phyloP scores from a whole-genome alignment of 2,329 filamentous ascomycete species.

The Trichoderma polysporum region DNA sequence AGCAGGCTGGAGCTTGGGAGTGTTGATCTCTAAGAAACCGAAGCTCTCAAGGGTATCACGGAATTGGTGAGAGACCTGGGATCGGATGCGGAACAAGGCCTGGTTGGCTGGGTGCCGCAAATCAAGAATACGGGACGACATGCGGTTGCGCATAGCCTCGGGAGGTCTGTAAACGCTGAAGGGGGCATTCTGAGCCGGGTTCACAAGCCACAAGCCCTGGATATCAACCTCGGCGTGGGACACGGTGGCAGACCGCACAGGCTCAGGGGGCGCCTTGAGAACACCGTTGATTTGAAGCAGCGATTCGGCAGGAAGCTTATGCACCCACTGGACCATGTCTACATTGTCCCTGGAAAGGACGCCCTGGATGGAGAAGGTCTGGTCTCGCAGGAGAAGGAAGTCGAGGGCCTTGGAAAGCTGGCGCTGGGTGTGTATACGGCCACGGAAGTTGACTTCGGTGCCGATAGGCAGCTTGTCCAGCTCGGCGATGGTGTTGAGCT shows the following conservation, averaged over 20 bases:
- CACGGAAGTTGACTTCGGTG: conserved; percentile 43
- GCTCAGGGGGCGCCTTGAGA: conserved; percentile 70
- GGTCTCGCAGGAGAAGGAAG: conserved; percentile 84
- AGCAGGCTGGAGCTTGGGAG: conserved; percentile 84
- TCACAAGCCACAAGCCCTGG: conserved; percentile 51
- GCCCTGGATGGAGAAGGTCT: conserved; percentile 79
- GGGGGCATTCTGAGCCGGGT: conserved; percentile 48
- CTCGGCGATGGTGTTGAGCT: conserved; percentile 41
- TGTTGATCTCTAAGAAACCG: conserved; percentile 90
- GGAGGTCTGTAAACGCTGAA: conserved; percentile 62
- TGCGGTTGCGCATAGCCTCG: conserved; percentile 65
- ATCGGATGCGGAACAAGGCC: conserved; percentile 83
- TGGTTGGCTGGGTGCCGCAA: conserved; percentile 84
- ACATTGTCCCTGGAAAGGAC: conserved; percentile 59
- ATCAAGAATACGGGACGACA: conserved; percentile 78
- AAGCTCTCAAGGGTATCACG: conserved; percentile 70
- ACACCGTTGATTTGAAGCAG: conserved; percentile 75
- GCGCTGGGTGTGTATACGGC: conserved; percentile 61
- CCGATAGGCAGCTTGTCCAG: conserved; percentile 39
- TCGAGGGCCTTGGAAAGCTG: conserved; percentile 79
- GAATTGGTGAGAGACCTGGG: conserved; percentile 77
- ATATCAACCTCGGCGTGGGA: conserved; percentile 76
- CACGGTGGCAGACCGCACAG: conserved; percentile 72
- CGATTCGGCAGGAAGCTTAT: conserved; percentile 75
- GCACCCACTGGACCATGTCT: conserved; percentile 85